Evolutionary conservation across 1,284 basidiomycete genomes (phyloP), one percentile per base, ranked within the genome.

Genomic region (Rhodotorula sp.): DNA sequence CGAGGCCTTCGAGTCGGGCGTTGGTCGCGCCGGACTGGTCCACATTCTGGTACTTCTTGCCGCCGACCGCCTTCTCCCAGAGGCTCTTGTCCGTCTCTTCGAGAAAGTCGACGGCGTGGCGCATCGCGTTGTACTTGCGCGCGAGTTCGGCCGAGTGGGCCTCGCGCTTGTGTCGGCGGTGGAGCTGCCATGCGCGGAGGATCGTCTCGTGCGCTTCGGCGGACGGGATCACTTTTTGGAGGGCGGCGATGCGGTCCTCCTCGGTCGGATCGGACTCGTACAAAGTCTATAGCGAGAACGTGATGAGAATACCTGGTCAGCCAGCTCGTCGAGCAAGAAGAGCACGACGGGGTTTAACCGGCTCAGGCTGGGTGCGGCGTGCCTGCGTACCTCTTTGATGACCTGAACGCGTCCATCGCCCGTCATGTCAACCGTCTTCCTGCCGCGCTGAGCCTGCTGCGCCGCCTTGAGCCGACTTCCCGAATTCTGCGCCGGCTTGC

Each of bases 131-230:
- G 70, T 77, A 76, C 66, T 77, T 74, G 54, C 65, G 66, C 19
- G 63, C 45, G 52, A 79, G 69, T 43, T 74, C 71, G 23, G 47
- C 54, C 1, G 43, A 38, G 57, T 90, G 86, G 77, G 84, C 83
- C 80, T 90, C 87, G 60, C 93, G 86, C 68, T 88, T 77, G 77
- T 90, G 88, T 49, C 93, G 86, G 77, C 88, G 86, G 82, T 90
- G 88, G 28, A 98, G 85, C 66, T 89, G 83, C 90, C 91, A 98
- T 5, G 95, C 95, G 52, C 95, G 88, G 75, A 91, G 90, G 73
- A 98, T 93, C 12, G 94, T 98, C 77, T 93, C 88, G 83, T 98
- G 93, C 0, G 92, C 92, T 81, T 97, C 93, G 34, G 64, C 48
- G 48, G 77, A 68, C 18, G 71, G 71, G 31, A 78, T 67, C 34